Conservation (phyloP, 1,284 basidiomycete species). For the Mycosarcoma maydis region DNA sequence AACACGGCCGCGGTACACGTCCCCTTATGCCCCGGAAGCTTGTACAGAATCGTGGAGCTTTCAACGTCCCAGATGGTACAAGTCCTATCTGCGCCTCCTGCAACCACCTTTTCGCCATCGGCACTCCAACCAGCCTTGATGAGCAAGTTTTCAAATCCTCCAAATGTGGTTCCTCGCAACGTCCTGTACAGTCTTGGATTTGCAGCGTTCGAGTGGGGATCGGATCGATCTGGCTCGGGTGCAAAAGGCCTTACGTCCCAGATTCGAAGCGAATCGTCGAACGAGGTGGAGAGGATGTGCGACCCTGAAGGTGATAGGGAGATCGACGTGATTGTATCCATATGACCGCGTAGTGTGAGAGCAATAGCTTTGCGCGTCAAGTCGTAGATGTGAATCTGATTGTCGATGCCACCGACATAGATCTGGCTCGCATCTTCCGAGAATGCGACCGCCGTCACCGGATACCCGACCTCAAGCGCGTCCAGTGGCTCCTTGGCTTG, state of each 20-base stretch:
- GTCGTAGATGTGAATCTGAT: constrained; percentile 65
- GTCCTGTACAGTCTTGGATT: constrained; percentile 60
- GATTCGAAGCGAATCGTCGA: constrained; percentile 63
- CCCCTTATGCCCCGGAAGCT: constrained; percentile 65
- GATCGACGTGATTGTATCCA: constrained; percentile 59
- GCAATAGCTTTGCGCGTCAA: constrained; percentile 50
- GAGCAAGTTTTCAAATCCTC: constrained; percentile 62
- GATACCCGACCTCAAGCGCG: constrained; percentile 61
- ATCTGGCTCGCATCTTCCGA: constrained; percentile 63
- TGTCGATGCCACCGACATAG: constrained; percentile 65
- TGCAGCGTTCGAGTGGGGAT: constrained; percentile 17
- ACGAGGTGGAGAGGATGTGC: constrained; percentile 56
- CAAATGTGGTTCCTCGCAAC: constrained; percentile 57
- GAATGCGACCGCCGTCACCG: constrained; percentile 64
- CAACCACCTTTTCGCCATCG: constrained; percentile 57
- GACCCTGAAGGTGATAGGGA: constrained; percentile 62
- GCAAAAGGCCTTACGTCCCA: constrained; percentile 68
- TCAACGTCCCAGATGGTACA: constrained; percentile 64
- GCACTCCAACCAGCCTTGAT: constrained; percentile 56
- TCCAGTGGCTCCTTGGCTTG: constrained; percentile 55
- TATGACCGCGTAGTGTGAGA: constrained; percentile 55
- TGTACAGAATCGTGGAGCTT: constrained; percentile 56
- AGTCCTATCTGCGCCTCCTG: constrained; percentile 62
- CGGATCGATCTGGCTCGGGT: constrained; percentile 51
- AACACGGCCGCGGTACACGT: constrained; percentile 64